Evolutionary conservation across 2,329 filamentous ascomycete species (phyloP).

Genomic region (Diplodia seriata): DNA sequence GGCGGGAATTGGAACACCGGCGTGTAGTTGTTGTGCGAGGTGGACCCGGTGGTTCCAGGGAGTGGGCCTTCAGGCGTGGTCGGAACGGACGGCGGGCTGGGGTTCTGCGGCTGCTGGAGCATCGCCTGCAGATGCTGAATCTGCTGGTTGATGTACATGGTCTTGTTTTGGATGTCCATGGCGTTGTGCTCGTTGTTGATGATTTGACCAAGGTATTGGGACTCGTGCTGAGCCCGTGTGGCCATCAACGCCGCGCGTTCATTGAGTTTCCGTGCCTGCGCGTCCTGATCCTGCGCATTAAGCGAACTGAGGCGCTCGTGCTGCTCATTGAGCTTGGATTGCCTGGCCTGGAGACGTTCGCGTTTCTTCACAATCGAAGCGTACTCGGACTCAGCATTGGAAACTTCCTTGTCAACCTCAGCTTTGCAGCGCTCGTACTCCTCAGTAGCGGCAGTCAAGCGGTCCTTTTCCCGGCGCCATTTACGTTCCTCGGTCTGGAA

Average conservation of each 20-base stretch:
- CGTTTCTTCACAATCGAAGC: slow-evolving; percentile 69
- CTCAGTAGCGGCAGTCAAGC: slow-evolving; percentile 57
- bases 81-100: slow-evolving; percentile 50
- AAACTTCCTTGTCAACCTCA: slow-evolving; percentile 67
- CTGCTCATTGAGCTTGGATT: slow-evolving; percentile 75
- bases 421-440: slow-evolving; percentile 69
- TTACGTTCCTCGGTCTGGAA: slow-evolving; percentile 65
- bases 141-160: slow-evolving; percentile 46
- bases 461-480: slow-evolving; percentile 62
- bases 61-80: slow-evolving; percentile 67
- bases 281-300: slow-evolving; percentile 69
- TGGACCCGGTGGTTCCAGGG: slow-evolving; percentile 55
- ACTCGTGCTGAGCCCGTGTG: slow-evolving; percentile 46
- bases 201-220: slow-evolving; percentile 49
- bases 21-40: slow-evolving; percentile 41
- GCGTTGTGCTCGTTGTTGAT: slow-evolving; percentile 49
- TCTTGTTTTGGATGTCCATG: slow-evolving; percentile 47
- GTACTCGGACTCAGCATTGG: slow-evolving; percentile 69
- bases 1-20: slow-evolving; percentile 48
- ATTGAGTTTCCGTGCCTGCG: slow-evolving; percentile 59
- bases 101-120: slow-evolving; percentile 45
- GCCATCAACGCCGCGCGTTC: slow-evolving; percentile 48
- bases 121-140: slow-evolving; percentile 50
- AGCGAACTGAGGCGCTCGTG: slow-evolving; percentile 73
- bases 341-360: slow-evolving; percentile 74